Percentiles rank a stretch among this genome's conserved stretches.
Conservation (phyloP, 306 rosid genomes). For the Urtica urens region DNA sequence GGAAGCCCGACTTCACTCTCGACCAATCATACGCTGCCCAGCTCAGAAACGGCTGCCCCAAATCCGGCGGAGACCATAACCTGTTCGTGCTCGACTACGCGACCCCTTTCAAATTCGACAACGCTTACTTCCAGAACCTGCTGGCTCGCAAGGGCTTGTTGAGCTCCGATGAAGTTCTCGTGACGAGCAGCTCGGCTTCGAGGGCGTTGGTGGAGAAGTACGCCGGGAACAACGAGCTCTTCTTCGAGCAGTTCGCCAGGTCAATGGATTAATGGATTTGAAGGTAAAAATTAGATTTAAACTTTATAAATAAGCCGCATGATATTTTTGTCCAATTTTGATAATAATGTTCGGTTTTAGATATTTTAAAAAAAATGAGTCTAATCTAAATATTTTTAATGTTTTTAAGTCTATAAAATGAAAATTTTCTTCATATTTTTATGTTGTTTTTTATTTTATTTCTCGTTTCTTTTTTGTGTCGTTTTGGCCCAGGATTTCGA, state of each 20-base stretch:
- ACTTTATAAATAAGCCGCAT: too few species aligned
- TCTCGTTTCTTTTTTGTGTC: too few species aligned
- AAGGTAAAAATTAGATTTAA: too few species aligned
- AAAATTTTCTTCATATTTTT: too few species aligned
- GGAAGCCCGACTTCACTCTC: slow-evolving; percentile 53
- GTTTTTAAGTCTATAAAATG: too few species aligned
- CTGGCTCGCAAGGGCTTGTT: slow-evolving; percentile 60
- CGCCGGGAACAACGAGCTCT: slow-evolving; percentile 37
- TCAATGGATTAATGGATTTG: too few species aligned
- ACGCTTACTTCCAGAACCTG: slow-evolving; percentile 61
- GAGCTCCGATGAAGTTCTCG: slow-evolving; percentile 65
- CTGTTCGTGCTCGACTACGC: slow-evolving; percentile 55
- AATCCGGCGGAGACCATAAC: slow-evolving; percentile 76
- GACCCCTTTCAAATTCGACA: slow-evolving; percentile 68
- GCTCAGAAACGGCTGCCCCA: slow-evolving; percentile 47
- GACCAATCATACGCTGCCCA: slow-evolving; percentile 41
- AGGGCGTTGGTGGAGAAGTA: slow-evolving; percentile 46
- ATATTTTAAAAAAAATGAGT: too few species aligned
- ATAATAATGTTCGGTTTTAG: too few species aligned
- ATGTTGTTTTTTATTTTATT: too few species aligned
- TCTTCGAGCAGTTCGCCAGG: slow-evolving; percentile 69
- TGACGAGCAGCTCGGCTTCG: slow-evolving; percentile 39
- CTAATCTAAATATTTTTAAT: too few species aligned
- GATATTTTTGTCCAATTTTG: too few species aligned
- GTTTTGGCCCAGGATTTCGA: too few species aligned